These are phyloP conservation scores for Debaryomycetaceae sp. DNA, from an alignment of 1,139 yeast species.

Conservation along the genomic window DNA sequence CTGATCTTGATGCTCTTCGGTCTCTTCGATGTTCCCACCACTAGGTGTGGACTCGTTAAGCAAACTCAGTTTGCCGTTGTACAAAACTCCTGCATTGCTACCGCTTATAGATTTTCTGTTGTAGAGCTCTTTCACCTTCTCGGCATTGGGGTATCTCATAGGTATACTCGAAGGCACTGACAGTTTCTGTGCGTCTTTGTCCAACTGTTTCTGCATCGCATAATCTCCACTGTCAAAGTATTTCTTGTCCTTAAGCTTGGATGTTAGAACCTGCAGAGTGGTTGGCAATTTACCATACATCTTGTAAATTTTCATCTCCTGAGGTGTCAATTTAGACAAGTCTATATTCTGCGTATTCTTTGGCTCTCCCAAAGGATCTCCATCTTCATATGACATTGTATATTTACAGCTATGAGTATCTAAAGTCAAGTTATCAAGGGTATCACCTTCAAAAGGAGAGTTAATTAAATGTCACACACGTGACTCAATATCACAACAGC, in stretches of 20 bases:
- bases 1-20: conserved; percentile 12
- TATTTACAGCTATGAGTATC: background rate
- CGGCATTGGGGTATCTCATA: conserved; percentile 48
- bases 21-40: conserved; percentile 13
- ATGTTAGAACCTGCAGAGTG: conserved; percentile 73
- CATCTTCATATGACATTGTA: conserved; percentile 26
- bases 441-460: background rate
- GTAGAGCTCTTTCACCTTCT: conserved; percentile 46
- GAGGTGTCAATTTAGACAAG: conserved; percentile 58
- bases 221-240: conserved; percentile 97
- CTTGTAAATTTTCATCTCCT: conserved; percentile 66
- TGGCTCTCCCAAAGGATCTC: conserved; percentile 49
- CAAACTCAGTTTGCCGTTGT: conserved; percentile 45
- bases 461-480: background rate
- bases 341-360: conserved; percentile 48
- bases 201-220: conserved; percentile 73
- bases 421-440: background rate
- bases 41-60: conserved; percentile 41
- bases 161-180: conserved; percentile 33
- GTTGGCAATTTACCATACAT: conserved; percentile 90
- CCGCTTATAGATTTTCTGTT: conserved; percentile 46
- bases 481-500: background rate
- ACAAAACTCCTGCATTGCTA: conserved; percentile 41
- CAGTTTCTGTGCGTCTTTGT: conserved; percentile 21
- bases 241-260: conserved; percentile 82